These are phyloP conservation scores for Triticum monococcum DNA, from an alignment of 176 grass and related monocot species.

Conservation along the genomic window DNA sequence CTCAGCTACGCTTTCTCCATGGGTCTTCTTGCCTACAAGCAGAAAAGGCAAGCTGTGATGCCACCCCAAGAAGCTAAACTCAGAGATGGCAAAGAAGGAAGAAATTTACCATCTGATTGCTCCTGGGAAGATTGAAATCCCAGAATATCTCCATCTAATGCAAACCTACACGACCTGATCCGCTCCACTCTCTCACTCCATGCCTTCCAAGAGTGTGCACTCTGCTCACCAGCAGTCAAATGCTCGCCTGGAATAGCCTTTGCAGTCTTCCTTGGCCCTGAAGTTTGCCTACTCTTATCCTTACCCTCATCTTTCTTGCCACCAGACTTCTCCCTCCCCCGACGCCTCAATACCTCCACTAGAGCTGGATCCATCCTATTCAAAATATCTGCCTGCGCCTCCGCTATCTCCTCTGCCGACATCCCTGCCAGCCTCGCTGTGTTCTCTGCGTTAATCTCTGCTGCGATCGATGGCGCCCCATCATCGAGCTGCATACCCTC, in stretches of 20 bases:
- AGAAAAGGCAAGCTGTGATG: conserved; percentile 26
- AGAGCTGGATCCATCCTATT: conserved; percentile 78
- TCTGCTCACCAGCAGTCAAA: conserved; percentile 36
- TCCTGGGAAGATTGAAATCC: conserved; percentile 48
- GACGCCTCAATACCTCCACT: conserved; percentile 63
- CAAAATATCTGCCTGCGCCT: conserved; percentile 76
- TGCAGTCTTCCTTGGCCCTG: conserved; percentile 19
- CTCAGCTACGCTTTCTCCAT: conserved; percentile 66
- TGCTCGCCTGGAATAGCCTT: conserved; percentile 33
- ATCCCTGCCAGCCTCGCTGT: conserved; percentile 62
- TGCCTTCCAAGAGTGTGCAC: conserved; percentile 58
- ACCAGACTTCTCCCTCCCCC: conserved; percentile 48
- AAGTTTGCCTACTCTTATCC: conserved; percentile 19
- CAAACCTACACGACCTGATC: conserved; percentile 68
- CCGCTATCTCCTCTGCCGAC: conserved; percentile 80
- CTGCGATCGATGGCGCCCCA: conserved; percentile 29
- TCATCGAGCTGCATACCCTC: conserved; percentile 34
- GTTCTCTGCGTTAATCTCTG: conserved; percentile 76
- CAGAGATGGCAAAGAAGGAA: conserved; percentile 11
- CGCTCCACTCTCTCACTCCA: conserved; percentile 92
- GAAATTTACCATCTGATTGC: conserved; percentile 54
- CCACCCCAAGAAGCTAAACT: conserved; percentile 22
- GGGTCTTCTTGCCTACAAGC: conserved; percentile 51
- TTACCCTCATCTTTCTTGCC: conserved; percentile 17
- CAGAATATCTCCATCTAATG: conserved; percentile 73